phyloP scores from a whole-genome alignment of 768 basidiomycete genomes.

The Trametes elegans region DNA sequence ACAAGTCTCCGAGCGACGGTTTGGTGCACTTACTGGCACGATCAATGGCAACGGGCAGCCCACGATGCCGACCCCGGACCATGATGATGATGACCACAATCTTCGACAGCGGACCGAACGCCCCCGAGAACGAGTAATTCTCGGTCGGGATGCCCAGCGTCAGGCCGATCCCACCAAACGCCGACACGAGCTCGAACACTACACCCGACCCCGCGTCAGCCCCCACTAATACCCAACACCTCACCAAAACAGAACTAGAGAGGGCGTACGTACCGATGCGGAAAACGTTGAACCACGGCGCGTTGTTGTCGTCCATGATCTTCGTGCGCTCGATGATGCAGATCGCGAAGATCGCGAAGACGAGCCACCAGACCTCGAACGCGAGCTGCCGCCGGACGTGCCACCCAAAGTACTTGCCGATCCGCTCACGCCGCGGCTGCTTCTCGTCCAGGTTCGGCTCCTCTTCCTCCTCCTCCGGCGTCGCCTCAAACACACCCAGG shows the following conservation, averaged over 20 bases:
- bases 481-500: conserved; percentile 61
- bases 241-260: too few relatives aligned
- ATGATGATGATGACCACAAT: conserved; percentile 71
- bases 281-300: conserved; percentile 60
- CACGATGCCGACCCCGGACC: conserved; percentile 76
- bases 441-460: conserved; percentile 42
- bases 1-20: not conserved
- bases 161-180: conserved; percentile 68
- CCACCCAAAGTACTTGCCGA: conserved; percentile 47
- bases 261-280: conserved; percentile 28
- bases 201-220: not conserved
- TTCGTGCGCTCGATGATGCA: conserved; percentile 67
- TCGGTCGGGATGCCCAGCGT: conserved; percentile 60
- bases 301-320: conserved; percentile 51
- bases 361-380: conserved; percentile 82
- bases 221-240: too few relatives aligned
- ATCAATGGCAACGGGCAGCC: conserved; percentile 66
- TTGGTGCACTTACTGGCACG: conserved; percentile 46
- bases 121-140: conserved; percentile 63
- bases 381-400: conserved; percentile 65
- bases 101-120: conserved; percentile 65
- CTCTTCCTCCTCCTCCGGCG: conserved; percentile 49
- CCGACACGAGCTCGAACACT: conserved; percentile 65
- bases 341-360: conserved; percentile 66
- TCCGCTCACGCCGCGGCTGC: conserved; percentile 39